Evolutionary conservation across 805 yeast genomes (phyloP).

Genomic region (Candida broadrunensis): DNA sequence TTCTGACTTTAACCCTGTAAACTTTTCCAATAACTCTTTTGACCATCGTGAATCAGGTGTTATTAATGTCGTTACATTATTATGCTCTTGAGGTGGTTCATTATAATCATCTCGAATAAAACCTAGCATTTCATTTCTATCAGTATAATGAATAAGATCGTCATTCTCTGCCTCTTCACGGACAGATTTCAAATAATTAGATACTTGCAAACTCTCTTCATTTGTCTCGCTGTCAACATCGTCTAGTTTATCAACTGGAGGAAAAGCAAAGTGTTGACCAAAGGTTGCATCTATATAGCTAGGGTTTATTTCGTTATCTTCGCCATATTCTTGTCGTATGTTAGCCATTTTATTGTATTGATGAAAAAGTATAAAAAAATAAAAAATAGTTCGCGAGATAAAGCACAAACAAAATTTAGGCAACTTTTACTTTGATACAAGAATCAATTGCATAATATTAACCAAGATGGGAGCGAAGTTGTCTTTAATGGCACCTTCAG

Average conservation of each 20-base stretch:
- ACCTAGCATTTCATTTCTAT: not conserved
- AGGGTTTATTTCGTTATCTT: conserved; percentile 2
- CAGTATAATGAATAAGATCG: conserved; percentile 11
- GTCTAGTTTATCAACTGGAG: conserved; percentile 8
- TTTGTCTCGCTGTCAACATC: conserved; percentile 5
- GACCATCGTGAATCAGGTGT: conserved; percentile 7
- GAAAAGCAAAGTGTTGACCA: conserved; percentile 31
- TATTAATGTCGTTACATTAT: too few species aligned
- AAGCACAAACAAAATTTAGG: too few species aligned
- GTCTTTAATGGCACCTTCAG: conserved; percentile 83
- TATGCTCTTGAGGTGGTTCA: too few species aligned
- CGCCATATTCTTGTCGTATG: not conserved
- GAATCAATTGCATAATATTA: too few species aligned
- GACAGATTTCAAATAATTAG: conserved; percentile 22
- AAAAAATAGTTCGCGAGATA: too few species aligned
- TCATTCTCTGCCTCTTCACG: conserved; percentile 29
- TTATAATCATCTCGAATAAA: too few species aligned
- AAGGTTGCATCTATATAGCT: conserved; percentile 24
- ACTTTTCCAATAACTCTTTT: conserved; percentile 5
- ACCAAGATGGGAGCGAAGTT: conserved; percentile 77
- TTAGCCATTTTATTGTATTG: not conserved
- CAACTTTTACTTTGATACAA: too few species aligned
- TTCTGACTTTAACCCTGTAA: conserved; percentile 1
- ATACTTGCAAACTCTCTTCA: not conserved
- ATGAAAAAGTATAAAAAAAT: too few species aligned